A percentile compares a stretch with the other conserved stretches of the same genome.
Conservation (phyloP, 1,284 basidiomycete species). For the Ganoderma leucocontextum region DNA sequence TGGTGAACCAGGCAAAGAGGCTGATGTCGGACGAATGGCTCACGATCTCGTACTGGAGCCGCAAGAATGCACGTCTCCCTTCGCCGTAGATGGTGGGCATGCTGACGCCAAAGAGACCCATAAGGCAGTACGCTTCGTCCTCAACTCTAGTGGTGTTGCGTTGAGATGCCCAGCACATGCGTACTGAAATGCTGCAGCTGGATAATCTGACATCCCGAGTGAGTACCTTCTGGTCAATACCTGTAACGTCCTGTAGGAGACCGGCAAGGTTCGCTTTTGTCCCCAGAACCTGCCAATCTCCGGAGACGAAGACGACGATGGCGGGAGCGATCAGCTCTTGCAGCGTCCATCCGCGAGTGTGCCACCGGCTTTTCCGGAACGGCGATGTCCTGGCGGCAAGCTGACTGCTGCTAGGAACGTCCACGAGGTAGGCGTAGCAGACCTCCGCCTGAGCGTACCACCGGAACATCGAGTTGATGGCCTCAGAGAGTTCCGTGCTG, state of each 20-base stretch:
- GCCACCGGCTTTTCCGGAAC: background rate
- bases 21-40: conserved; percentile 7
- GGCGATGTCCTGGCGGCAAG: background rate
- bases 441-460: conserved; percentile 2
- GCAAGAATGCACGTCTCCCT: conserved; percentile 8
- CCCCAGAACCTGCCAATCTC: background rate
- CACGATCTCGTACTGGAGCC: conserved; percentile 18
- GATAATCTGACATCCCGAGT: background rate
- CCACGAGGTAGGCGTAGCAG: background rate
- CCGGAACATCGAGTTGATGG: background rate
- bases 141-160: background rate
- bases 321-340: background rate
- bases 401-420: background rate
- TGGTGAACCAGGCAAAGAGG: conserved; percentile 7
- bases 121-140: conserved; percentile 2
- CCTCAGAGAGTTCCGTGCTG: background rate
- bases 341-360: background rate
- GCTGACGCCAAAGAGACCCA: conserved; percentile 2
- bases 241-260: background rate
- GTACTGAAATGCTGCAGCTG: background rate
- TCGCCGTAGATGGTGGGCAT: conserved; percentile 11
- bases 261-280: background rate
- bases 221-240: background rate
- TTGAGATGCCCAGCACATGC: background rate
- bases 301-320: conserved; percentile 1